Evolutionary conservation across 176 grass and related monocot genomes (phyloP).

Genomic region (Hyparrhenia diplandra): DNA sequence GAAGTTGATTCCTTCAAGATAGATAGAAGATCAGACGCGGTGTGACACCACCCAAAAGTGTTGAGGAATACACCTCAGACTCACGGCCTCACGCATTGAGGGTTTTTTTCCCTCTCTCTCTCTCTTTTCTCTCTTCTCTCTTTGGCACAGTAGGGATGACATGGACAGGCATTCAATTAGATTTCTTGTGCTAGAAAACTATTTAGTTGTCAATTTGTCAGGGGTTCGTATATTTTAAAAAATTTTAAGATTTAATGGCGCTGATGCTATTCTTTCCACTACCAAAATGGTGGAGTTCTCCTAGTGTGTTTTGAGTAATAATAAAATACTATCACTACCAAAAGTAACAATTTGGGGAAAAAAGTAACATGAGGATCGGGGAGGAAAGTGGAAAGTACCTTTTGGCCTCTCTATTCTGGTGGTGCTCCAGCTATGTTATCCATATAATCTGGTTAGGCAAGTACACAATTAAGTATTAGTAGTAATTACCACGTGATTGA

Average conservation of each 20-base stretch:
- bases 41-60: background rate
- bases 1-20: background rate
- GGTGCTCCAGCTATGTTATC: constrained; percentile 5
- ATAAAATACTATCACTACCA: too few relatives aligned
- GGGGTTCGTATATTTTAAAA: too few relatives aligned
- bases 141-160: too few relatives aligned
- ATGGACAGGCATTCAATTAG: too few relatives aligned
- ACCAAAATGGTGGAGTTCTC: too few relatives aligned
- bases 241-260: too few relatives aligned
- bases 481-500: constrained; percentile 9
- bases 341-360: too few relatives aligned
- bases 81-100: background rate
- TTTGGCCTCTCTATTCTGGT: background rate
- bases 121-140: too few relatives aligned
- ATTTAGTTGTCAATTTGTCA: too few relatives aligned
- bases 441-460: background rate
- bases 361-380: background rate
- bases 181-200: too few relatives aligned
- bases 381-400: background rate
- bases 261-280: too few relatives aligned
- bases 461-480: background rate
- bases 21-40: background rate
- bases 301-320: too few relatives aligned
- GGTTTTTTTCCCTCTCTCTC: background rate
- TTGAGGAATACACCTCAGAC: constrained; percentile 6